These are phyloP conservation scores for Nemania sp. DNA, from an alignment of 2,329 filamentous ascomycete species.

Conservation along the genomic window DNA sequence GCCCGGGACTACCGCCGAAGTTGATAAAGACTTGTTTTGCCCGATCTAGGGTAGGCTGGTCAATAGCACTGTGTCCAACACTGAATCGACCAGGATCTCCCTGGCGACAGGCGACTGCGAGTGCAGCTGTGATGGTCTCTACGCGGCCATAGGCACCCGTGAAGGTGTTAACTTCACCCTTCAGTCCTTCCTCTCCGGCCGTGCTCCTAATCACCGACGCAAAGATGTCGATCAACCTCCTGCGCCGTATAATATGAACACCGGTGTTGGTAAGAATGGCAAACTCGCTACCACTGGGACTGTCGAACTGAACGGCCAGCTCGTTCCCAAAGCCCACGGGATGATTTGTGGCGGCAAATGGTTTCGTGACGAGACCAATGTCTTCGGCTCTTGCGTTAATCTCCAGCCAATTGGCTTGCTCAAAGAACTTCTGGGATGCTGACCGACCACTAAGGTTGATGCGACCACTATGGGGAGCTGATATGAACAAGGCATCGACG, in stretches of 20 bases:
- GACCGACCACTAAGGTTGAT: slow-evolving; percentile 65
- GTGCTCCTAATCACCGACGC: slow-evolving; percentile 77
- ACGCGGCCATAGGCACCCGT: slow-evolving; percentile 83
- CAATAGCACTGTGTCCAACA: slow-evolving; percentile 74
- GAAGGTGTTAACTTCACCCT: slow-evolving; percentile 81
- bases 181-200: slow-evolving; percentile 77
- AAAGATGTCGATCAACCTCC: slow-evolving; percentile 89
- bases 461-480: slow-evolving; percentile 85
- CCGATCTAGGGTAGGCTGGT: slow-evolving; percentile 83
- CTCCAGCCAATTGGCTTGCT: slow-evolving; percentile 79
- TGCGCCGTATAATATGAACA: slow-evolving; percentile 81
- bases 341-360: slow-evolving; percentile 69
- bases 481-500: slow-evolving; percentile 76
- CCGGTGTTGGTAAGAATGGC: slow-evolving; percentile 91
- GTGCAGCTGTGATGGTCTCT: slow-evolving; percentile 86
- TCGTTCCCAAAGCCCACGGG: slow-evolving; percentile 91
- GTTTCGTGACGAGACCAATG: slow-evolving; percentile 74
- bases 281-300: slow-evolving; percentile 73
- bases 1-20: slow-evolving; percentile 82
- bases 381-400: slow-evolving; percentile 76
- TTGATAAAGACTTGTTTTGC: slow-evolving; percentile 90
- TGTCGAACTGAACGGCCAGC: slow-evolving; percentile 92
- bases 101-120: slow-evolving; percentile 94
- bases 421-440: slow-evolving; percentile 67
- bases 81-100: slow-evolving; percentile 75